Evolutionary conservation across 225 moss, liverwort and hornwort species (phyloP).

Genomic region (Marchantia polymorpha): DNA sequence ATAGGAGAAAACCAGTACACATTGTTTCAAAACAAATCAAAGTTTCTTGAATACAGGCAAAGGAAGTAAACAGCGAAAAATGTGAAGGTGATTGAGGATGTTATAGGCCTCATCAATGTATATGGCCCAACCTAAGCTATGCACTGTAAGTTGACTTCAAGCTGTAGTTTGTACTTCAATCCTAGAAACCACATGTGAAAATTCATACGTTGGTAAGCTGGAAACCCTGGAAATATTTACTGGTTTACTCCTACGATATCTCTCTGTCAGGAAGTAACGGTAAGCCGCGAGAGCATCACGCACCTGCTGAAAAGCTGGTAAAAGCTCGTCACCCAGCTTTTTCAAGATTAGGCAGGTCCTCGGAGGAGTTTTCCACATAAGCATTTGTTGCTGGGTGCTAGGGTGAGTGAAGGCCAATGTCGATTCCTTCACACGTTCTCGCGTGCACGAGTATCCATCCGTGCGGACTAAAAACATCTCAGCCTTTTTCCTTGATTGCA

Average conservation of each 20-base stretch:
- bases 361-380: constrained; percentile 95
- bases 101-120: too few species aligned
- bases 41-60: too few species aligned
- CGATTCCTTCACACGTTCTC: constrained; percentile 93
- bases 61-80: too few species aligned
- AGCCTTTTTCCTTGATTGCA: constrained; percentile 87
- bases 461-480: constrained; percentile 98
- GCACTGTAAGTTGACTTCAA: too few species aligned
- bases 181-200: too few species aligned
- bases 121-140: neutral
- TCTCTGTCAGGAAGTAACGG: neutral
- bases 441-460: constrained; percentile 84
- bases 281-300: neutral
- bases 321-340: constrained; percentile 80
- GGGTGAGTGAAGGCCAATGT: constrained; percentile 90
- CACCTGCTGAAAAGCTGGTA: constrained; percentile 58
- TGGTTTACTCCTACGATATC: neutral
- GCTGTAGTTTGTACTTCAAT: too few species aligned
- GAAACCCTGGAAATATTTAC: neutral
- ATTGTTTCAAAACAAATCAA: too few species aligned
- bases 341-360: constrained; percentile 76
- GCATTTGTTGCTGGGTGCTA: constrained; percentile 98
- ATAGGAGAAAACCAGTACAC: too few species aligned
- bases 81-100: too few species aligned
- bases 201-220: neutral